These are phyloP conservation scores for Aspergillus luchuensis DNA, from an alignment of 2,329 filamentous ascomycete genomes.

Conservation along the genomic window DNA sequence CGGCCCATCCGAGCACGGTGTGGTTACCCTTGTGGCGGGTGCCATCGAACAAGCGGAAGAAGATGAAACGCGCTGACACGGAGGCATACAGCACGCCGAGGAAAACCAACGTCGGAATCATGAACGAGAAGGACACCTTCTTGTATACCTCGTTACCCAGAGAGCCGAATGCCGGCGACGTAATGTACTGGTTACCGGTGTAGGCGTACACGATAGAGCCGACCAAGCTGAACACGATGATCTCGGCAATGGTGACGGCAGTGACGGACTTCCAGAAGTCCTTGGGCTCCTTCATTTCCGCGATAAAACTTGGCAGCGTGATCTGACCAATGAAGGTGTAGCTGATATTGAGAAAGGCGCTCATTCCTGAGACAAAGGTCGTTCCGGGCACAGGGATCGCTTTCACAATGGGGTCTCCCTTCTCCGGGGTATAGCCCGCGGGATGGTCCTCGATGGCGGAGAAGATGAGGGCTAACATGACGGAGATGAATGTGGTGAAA, in stretches of 20 bases:
- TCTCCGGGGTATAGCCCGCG: constrained; percentile 61
- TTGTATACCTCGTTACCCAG: constrained; percentile 73
- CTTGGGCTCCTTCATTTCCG: constrained; percentile 78
- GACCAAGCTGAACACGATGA: constrained; percentile 81
- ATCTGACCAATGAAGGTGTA: constrained; percentile 97
- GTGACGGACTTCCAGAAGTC: constrained; percentile 94
- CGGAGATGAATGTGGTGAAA: constrained; percentile 85
- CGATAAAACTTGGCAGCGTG: constrained; percentile 90
- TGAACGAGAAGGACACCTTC: constrained; percentile 89
- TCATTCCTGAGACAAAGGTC: constrained; percentile 79
- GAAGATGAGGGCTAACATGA: constrained; percentile 81
- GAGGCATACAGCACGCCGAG: constrained; percentile 88
- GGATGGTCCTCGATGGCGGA: constrained; percentile 75
- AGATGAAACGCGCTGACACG: constrained; percentile 85
- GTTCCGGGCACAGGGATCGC: constrained; percentile 69
- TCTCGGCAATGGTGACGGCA: constrained; percentile 84
- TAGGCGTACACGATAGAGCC: constrained; percentile 83
- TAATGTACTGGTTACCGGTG: constrained; percentile 87
- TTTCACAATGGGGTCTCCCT: constrained; percentile 68
- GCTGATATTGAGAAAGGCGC: constrained; percentile 90
- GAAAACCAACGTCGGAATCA: constrained; percentile 94
- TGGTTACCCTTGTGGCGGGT: constrained; percentile 78
- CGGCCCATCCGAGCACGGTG: constrained; percentile 76
- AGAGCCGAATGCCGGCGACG: constrained; percentile 82
- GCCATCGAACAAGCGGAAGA: constrained; percentile 82